Evolutionary conservation across 495 filamentous ascomycete species (phyloP).

Genomic region (Durotheca rogersii): DNA sequence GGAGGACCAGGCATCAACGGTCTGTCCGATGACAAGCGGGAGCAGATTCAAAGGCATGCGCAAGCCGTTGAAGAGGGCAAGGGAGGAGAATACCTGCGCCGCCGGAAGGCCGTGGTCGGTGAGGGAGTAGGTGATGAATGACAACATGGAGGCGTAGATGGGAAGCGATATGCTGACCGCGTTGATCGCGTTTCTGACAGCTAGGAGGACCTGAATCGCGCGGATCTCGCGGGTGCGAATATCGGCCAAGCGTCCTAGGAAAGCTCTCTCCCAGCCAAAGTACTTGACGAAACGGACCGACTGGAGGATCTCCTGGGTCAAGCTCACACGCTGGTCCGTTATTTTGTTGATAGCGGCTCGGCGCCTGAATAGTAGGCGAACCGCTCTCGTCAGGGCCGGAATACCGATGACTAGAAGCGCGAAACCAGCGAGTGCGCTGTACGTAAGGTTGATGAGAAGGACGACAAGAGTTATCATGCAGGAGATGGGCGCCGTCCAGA

Average conservation of each 20-base stretch:
- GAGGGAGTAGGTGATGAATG: slow-evolving; percentile 90
- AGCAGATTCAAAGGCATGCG: slow-evolving; percentile 87
- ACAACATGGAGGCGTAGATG: slow-evolving; percentile 89
- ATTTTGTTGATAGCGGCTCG: slow-evolving; percentile 83
- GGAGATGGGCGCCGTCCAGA: slow-evolving; percentile 80
- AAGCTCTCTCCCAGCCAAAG: slow-evolving; percentile 91
- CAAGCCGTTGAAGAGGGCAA: slow-evolving; percentile 89
- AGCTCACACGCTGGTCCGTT: slow-evolving; percentile 83
- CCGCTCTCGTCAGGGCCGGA: slow-evolving; percentile 70
- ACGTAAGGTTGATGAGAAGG: slow-evolving; percentile 79
- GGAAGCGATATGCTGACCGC: slow-evolving; percentile 74
- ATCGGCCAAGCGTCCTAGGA: slow-evolving; percentile 70
- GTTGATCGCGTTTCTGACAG: slow-evolving; percentile 81
- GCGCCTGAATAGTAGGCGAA: slow-evolving; percentile 67
- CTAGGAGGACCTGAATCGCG: slow-evolving; percentile 74
- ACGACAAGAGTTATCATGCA: slow-evolving; percentile 76
- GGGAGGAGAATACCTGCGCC: slow-evolving; percentile 83
- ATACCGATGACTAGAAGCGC: slow-evolving; percentile 75
- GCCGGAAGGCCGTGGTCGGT: slow-evolving; percentile 69
- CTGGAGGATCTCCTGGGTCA: slow-evolving; percentile 91
- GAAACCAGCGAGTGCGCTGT: slow-evolving; percentile 87
- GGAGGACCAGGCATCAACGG: slow-evolving; percentile 85
- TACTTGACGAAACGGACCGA: slow-evolving; percentile 93
- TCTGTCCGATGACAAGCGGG: slow-evolving; percentile 82
- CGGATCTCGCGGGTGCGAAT: slow-evolving; percentile 74